Conservation (phyloP, 208 protist species). For the Endotrypanum monterogeii region DNA sequence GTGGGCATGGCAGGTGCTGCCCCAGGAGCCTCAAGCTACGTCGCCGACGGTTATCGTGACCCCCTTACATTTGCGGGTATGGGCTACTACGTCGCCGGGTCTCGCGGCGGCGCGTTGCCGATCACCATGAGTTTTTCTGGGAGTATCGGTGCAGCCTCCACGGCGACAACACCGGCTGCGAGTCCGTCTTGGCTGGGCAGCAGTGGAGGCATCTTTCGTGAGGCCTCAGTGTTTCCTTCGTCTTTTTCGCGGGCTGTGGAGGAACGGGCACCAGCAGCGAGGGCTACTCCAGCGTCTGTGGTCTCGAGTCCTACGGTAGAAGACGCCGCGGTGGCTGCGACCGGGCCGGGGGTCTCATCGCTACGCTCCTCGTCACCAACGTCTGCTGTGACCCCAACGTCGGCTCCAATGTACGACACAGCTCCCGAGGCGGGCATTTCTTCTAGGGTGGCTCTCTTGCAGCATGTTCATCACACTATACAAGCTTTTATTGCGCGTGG, state of each 20-base stretch:
- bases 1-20: not conserved
- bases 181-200: conserved; percentile 1
- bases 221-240: conserved; percentile 8
- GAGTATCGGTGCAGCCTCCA: not conserved
- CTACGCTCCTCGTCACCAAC: not conserved
- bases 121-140: conserved; percentile 2
- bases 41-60: conserved; percentile 1
- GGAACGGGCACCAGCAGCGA: conserved; percentile 6
- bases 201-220: conserved; percentile 5
- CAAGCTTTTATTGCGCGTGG: conserved; percentile 51
- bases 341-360: not conserved
- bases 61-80: conserved; percentile 24
- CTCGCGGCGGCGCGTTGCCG: not conserved
- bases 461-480: conserved; percentile 42
- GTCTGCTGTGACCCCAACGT: not conserved
- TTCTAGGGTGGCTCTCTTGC: conserved; percentile 10
- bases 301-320: conserved; percentile 2
- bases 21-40: not conserved
- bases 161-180: not conserved
- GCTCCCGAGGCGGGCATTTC: not conserved
- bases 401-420: conserved; percentile 3
- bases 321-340: not conserved
- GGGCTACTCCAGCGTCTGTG: conserved; percentile 4
- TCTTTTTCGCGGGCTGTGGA: conserved; percentile 15
- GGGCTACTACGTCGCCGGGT: conserved; percentile 16